These are phyloP conservation scores for Hanseniaspora sp. DNA, from an alignment of 1,139 yeast genomes.

Conservation along the genomic window DNA sequence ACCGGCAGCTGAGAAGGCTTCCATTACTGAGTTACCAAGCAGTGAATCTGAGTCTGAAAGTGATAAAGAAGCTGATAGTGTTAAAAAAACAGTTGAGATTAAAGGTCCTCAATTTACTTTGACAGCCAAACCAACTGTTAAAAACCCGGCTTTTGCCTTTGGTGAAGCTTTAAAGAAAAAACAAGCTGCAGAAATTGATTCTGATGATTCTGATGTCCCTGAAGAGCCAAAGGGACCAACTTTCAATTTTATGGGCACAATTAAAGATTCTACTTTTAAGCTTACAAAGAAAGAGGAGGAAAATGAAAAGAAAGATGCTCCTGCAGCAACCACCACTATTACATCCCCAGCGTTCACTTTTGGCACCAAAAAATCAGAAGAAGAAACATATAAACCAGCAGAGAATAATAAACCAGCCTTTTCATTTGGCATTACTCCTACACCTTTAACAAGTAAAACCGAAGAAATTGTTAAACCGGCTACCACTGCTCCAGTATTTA, in stretches of 20 bases:
- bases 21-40: constrained; percentile 21
- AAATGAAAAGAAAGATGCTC: no score
- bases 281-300: constrained; percentile 23
- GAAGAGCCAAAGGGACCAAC: constrained; percentile 52
- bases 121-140: constrained; percentile 42
- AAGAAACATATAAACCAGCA: constrained; percentile 23
- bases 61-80: constrained; percentile 28
- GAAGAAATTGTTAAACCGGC: not conserved
- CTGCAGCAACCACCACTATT: constrained; percentile 4
- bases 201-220: constrained; percentile 45
- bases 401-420: constrained; percentile 24
- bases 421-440: constrained; percentile 19
- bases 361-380: constrained; percentile 21
- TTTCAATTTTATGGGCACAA: constrained; percentile 42
- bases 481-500: not conserved
- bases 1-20: constrained; percentile 18
- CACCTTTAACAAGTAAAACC: constrained; percentile 9
- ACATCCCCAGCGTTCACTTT: constrained; percentile 28
- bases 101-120: constrained; percentile 61
- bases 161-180: constrained; percentile 34
- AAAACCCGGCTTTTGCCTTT: constrained; percentile 50
- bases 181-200: constrained; percentile 34
- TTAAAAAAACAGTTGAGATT: constrained; percentile 39
- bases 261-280: constrained; percentile 42
- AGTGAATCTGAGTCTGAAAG: constrained; percentile 1